These are phyloP conservation scores for Solanum pinnatisectum DNA, from an alignment of 257 asterid species.

Conservation along the genomic window DNA sequence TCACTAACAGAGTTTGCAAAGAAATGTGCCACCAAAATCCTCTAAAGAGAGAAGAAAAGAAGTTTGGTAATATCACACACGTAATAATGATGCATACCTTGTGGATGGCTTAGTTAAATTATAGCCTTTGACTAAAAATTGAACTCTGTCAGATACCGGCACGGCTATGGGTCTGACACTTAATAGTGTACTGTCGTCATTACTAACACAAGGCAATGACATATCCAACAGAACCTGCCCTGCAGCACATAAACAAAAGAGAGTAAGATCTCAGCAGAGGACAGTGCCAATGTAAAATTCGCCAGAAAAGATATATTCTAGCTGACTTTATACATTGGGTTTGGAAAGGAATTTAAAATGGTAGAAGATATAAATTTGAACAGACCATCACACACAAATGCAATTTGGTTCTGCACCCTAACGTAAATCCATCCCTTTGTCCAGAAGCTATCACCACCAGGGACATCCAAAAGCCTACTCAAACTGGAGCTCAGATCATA, in stretches of 20 bases:
- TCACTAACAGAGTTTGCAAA: background rate
- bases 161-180: conserved; percentile 66
- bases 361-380: background rate
- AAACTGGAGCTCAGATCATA: conserved; percentile 57
- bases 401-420: conserved; percentile 62
- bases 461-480: conserved; percentile 48
- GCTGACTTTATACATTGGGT: background rate
- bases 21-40: background rate
- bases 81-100: conserved; percentile 27
- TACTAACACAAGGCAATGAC: conserved; percentile 32
- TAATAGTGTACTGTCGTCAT: conserved; percentile 30
- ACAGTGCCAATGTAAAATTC: background rate
- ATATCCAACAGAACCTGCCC: conserved; percentile 57
- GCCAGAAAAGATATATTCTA: background rate
- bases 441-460: conserved; percentile 55
- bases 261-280: background rate
- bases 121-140: conserved; percentile 48
- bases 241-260: conserved; percentile 20
- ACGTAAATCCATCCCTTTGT: conserved; percentile 70
- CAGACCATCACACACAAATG: conserved; percentile 48
- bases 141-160: conserved; percentile 47
- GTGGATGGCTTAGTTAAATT: conserved; percentile 44
- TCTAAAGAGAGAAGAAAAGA: background rate
- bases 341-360: background rate
- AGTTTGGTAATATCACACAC: background rate